Base-by-base conservation (phyloP, 805 yeast genomes). In the Cyberlindnera xylosilytica region DNA sequence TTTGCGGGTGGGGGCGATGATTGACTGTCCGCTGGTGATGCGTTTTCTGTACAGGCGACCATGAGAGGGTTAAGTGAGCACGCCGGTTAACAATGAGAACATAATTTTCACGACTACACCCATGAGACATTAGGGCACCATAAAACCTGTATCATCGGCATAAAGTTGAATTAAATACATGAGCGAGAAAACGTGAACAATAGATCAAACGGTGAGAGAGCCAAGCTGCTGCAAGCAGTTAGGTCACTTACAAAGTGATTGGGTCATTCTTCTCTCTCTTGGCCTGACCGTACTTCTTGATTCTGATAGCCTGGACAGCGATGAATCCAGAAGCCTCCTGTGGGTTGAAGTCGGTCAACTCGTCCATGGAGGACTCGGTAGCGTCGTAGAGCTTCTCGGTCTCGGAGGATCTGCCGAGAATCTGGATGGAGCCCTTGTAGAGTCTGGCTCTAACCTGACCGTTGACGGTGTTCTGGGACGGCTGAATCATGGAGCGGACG, bases 291-390 rank as follows among this genome's bases (percentile, higher is more conserved):
- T 87, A 93, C 73, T 93, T 93, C 79, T 93, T 93, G 66, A 91
- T 87, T 78, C 99, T 88, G 68, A 93, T 93, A 50, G 98, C 87
- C 76, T 93, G 97, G 57, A 93, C 96, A 55, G 96, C 87, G 69
- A 93, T 93, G 79, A 93, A 93, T 43, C 99, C 99, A 48, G 95
- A 73, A 46, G 99, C 88, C 67, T 91, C 98, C 66, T 86, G 89
- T 51, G 99, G 99, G 60, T 87, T 83, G 78, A 93, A 93, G 46
- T 97, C 99, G 45, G 97, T 89, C 62, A 93, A 81, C 73, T 93
- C 99, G 70, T 93, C 99, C 99, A 93, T 93, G 11, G 98, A 91
- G 13, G 97, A 90, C 69, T 91, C 97, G 42, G 97, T 88, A 52
- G 96, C 96, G 66, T 93, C 97, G 69, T 93, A 93, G 56, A 93